A percentile compares a stretch with the other conserved stretches of the same genome.
phyloP scores from a whole-genome alignment of 1,284 basidiomycete genomes.

The Ustilago esculenta region DNA sequence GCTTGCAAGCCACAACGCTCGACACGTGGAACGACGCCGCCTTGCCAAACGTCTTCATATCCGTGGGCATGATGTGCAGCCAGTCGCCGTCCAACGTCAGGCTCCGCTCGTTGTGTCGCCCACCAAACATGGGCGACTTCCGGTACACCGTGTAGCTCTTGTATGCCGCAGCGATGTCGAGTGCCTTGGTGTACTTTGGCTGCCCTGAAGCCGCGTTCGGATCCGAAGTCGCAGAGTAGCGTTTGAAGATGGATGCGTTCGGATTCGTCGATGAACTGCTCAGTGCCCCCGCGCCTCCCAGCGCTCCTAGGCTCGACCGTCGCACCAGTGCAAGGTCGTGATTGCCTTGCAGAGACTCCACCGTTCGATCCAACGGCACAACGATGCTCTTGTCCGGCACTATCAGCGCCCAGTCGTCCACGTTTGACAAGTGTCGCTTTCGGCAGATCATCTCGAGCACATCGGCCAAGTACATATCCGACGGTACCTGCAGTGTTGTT shows the following conservation, averaged over 20 bases:
- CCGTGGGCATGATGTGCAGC: slow-evolving; percentile 74
- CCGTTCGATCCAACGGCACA: slow-evolving; percentile 92
- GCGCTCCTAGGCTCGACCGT: slow-evolving; percentile 66
- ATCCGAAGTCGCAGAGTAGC: slow-evolving; percentile 78
- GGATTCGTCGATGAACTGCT: slow-evolving; percentile 78
- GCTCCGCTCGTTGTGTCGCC: slow-evolving; percentile 82
- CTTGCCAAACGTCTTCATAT: slow-evolving; percentile 56
- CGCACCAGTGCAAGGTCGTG: slow-evolving; percentile 85
- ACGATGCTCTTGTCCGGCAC: slow-evolving; percentile 72
- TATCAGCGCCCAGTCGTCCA: slow-evolving; percentile 62
- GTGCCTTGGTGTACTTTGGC: slow-evolving; percentile 65
- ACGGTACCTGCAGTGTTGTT: slow-evolving; percentile 69
- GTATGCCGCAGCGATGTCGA: slow-evolving; percentile 72
- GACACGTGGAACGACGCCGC: slow-evolving; percentile 93
- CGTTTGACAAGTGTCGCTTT: slow-evolving; percentile 55
- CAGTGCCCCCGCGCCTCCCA: slow-evolving; percentile 67
- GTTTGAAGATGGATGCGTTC: slow-evolving; percentile 71
- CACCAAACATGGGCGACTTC: slow-evolving; percentile 83
- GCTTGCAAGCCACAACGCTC: slow-evolving; percentile 82
- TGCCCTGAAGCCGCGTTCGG: slow-evolving; percentile 69
- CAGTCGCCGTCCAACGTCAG: slow-evolving; percentile 96
- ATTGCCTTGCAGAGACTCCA: slow-evolving; percentile 87
- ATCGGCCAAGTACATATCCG: slow-evolving; percentile 96
- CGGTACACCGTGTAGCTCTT: slow-evolving; percentile 93
- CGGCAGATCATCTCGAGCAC: slow-evolving; percentile 76